Evolutionary conservation across 345 rosid genomes (phyloP), one percentile per base, ranked within the genome.

Genomic region (Anacardium occidentale): DNA sequence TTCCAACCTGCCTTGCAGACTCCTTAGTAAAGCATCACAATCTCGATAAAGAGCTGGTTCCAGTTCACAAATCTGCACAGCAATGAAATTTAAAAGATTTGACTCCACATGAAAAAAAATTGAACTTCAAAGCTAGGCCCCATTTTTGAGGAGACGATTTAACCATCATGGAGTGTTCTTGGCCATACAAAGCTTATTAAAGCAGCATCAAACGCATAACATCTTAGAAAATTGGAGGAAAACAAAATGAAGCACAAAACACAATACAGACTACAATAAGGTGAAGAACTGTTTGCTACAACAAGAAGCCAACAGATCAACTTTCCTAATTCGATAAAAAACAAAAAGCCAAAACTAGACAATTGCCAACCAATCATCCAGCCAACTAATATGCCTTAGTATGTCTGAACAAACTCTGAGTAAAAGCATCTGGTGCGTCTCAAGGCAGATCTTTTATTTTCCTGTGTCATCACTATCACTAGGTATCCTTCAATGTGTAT

Each of bases 21-120:
- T 95, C 83, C 99, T 88, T 75, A 92, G 89, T 61, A 80, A 62
- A 42, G 83, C 79, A 81, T 95, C 96, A 74, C 97, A 95, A 52
- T 92, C 97, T 63, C 94, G 86, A 61, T 78, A 92, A 66, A 84
- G 79, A 45, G 93, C 90, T 9, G 98, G 99, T 44, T 89, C 99
- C 74, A 90, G 76, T 79, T 95, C 97, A 64, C 98, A 87, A 26
- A 89, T 79, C 99, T 95, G 86, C 60, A 73, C 22, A 74, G 72
- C 65, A 78, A 53, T 40, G 37, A 54, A 26, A 53, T 25, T 40
- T 48, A 57, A 69, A 64, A 8, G n/a, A 50, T 57, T 24, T 25
- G 20, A 25, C 29, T 56, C 58, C 4, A 44, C 58, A 8, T 45
- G 21, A 15, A n/a, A 47, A n/a, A 66, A 21, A 6, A 0, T 10